Base-by-base conservation (phyloP, 1,139 yeast species). In the Geotrichum siamense region DNA sequence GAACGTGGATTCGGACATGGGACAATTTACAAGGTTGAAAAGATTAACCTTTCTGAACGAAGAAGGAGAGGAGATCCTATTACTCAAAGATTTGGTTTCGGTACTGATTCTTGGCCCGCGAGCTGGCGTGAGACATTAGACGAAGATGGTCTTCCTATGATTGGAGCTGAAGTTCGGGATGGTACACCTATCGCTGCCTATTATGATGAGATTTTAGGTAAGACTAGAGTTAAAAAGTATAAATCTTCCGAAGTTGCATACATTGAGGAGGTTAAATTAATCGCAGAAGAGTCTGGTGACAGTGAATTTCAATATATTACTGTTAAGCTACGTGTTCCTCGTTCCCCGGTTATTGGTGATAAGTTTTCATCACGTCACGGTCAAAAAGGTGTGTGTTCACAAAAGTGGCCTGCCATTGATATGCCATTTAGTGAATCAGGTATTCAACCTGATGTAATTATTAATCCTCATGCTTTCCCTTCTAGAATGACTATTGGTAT, bases 401-500 rank as follows among this genome's bases (percentile, higher is more conserved):
- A 96, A 64, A 91, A 89, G 66, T 91, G 97, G 96, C 98, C 97
- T 21, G 81, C 86, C 43, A 73, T 84, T 52, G 98, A 91, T 63
- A 81, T 91, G 95, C 99, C 99, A 49, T 91, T 91, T 63, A 84
- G 81, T 60, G 96, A 89, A 56, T 75, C 79, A 50, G 97, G 97
- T 57, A 76, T 89, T 38, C 71, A 78, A 3, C 98, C 98, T 0
- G 98, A 91, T 67, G 87, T 91, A 54, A 91, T 91, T 59, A 91
- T 91, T 95, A 91, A 91, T 60, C 98, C 98, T 1, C 98, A 91
- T 62, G 98, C 96, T 69, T 91, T 91, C 79, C 98, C 98, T 53
- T 89, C 97, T 31, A 94, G 98, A 89, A 91, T 91, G 99, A 91
- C 99, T 20, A 91, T 91, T 66, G 99, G 98, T 71, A 91, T 91